phyloP scores from a whole-genome alignment of 768 basidiomycete species.

The Termitomyces eurrhizus region DNA sequence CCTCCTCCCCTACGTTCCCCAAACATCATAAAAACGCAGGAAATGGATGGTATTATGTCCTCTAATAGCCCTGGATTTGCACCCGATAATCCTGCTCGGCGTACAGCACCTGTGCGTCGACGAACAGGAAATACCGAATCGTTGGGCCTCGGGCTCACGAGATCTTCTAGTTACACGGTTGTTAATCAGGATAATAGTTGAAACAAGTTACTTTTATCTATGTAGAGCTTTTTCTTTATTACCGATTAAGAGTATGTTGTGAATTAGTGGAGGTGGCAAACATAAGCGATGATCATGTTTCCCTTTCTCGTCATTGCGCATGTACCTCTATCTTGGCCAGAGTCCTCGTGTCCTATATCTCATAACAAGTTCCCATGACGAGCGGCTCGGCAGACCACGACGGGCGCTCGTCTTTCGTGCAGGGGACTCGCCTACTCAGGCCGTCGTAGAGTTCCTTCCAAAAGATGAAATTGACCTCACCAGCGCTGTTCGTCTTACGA shows the following conservation, averaged over 20 bases:
- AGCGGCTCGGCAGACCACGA: slow-evolving; percentile 53
- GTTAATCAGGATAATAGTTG: slow-evolving; percentile 11
- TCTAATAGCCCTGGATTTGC: slow-evolving; percentile 30
- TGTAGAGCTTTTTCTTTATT: neutral
- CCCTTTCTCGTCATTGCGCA: slow-evolving; percentile 22
- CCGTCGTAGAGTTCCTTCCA: slow-evolving; percentile 83
- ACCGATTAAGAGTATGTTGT: neutral
- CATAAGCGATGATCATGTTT: neutral
- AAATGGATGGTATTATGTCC: slow-evolving; percentile 27
- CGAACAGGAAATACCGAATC: slow-evolving; percentile 20
- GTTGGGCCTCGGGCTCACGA: slow-evolving; percentile 26
- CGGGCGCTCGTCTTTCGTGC: slow-evolving; percentile 72
- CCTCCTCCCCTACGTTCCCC: slow-evolving; percentile 37
- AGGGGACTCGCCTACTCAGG: slow-evolving; percentile 52
- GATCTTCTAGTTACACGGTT: slow-evolving; percentile 17
- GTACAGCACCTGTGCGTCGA: slow-evolving; percentile 22
- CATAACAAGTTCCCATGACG: slow-evolving; percentile 65
- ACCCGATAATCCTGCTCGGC: slow-evolving; percentile 39
- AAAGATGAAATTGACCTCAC: slow-evolving; percentile 68
- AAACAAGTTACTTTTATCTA: neutral
- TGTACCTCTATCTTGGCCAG: slow-evolving; percentile 74
- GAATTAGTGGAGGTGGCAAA: slow-evolving; percentile 2
- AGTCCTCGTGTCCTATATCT: slow-evolving; percentile 71
- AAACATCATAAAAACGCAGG: slow-evolving; percentile 25
- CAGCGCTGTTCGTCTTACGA: slow-evolving; percentile 64